Conservation (phyloP, 139 green algal genomes). For the Tetratostichococcus sp. region DNA sequence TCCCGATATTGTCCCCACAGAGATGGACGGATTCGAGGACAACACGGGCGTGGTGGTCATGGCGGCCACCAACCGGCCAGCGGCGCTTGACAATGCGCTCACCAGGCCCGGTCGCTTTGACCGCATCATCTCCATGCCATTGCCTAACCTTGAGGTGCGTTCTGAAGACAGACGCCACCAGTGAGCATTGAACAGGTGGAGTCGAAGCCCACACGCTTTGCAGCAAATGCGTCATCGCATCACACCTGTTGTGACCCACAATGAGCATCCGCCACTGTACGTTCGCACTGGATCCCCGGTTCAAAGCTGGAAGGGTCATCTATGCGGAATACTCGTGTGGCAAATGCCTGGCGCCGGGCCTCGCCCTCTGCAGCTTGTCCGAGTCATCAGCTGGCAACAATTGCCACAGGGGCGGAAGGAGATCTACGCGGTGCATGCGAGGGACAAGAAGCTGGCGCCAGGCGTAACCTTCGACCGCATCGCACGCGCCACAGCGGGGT, state of each 20-base stretch:
- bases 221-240: no score
- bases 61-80: conserved; percentile 93
- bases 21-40: conserved; percentile 98
- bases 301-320: no score
- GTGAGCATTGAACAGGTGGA: neutral
- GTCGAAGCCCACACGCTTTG: no score
- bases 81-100: conserved; percentile 84
- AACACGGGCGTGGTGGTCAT: conserved; percentile 94
- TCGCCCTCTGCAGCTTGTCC: no score
- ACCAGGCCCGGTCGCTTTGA: conserved; percentile 93
- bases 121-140: conserved; percentile 87
- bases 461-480: conserved; percentile 77
- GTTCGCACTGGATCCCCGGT: no score
- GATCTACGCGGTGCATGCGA: conserved; percentile 88
- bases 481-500: conserved; percentile 78
- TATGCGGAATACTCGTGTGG: no score
- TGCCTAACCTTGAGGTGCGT: conserved; percentile 68
- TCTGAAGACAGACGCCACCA: no score
- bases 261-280: no score
- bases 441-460: conserved; percentile 70
- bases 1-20: no score
- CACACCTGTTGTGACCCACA: no score
- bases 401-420: conserved; percentile 56
- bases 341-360: no score
- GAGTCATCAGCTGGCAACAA: no score